Percentiles rank a stretch among this genome's conserved stretches.
Evolutionary conservation across 768 basidiomycete genomes (phyloP).

Genomic region (Pleurotus tuber-regium): DNA sequence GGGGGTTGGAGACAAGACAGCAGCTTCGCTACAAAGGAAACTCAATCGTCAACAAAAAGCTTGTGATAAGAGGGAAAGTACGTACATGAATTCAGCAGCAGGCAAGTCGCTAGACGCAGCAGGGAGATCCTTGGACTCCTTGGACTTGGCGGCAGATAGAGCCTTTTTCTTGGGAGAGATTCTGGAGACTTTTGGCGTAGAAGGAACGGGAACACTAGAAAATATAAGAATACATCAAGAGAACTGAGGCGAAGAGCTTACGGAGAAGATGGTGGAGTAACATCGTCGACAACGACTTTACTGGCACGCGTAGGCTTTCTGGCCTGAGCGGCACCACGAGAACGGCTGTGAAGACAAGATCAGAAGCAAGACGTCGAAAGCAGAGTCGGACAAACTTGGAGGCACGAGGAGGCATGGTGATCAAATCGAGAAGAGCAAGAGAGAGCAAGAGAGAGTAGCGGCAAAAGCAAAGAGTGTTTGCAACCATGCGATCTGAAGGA

Average conservation of each 20-base stretch:
- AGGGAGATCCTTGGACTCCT: too few species aligned
- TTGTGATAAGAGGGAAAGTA: neutral
- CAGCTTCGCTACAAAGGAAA: neutral
- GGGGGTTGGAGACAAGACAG: neutral
- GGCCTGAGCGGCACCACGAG: neutral
- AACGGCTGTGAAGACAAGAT: neutral
- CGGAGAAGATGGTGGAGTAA: neutral
- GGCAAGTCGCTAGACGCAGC: neutral
- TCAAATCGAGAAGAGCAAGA: neutral
- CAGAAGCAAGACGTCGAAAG: neutral
- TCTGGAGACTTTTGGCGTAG: neutral
- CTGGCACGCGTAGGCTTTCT: neutral
- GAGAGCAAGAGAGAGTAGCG: too few species aligned
- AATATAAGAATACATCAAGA: neutral
- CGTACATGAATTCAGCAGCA: neutral
- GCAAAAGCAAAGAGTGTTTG: too few species aligned
- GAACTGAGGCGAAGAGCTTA: neutral
- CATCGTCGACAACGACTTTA: neutral
- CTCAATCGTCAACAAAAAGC: neutral
- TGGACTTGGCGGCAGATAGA: too few species aligned
- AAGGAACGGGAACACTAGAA: neutral
- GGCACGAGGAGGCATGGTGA: neutral
- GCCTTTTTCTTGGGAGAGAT: neutral
- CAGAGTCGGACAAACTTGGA: neutral
- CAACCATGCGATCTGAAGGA: too few species aligned